Percentiles rank a stretch among this genome's conserved stretches.
These are phyloP conservation scores for Penicillium turbatum DNA, from an alignment of 495 filamentous ascomycete species.

Conservation along the genomic window DNA sequence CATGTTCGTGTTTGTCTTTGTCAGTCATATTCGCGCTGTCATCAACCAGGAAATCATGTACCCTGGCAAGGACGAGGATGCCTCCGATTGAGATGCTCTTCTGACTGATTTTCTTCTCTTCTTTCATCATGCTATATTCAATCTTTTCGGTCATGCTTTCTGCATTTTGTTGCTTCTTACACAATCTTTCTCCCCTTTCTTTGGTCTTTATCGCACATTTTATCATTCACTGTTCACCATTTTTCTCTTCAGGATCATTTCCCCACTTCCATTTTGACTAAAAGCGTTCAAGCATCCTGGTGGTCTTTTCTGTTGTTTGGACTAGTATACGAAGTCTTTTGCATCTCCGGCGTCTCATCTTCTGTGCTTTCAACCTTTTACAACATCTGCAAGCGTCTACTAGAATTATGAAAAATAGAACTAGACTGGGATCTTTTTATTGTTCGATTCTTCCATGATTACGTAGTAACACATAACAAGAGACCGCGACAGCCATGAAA, in stretches of 20 bases:
- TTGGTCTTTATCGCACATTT: background rate
- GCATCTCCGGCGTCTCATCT: background rate
- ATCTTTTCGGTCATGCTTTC: background rate
- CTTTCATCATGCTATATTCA: background rate
- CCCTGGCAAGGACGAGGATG: conserved; percentile 62
- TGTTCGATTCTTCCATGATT: background rate
- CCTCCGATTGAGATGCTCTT: conserved; percentile 23
- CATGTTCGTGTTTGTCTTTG: conserved; percentile 56
- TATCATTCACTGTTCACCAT: background rate
- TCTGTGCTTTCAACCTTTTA: background rate
- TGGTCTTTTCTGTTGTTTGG: background rate
- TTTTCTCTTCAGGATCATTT: background rate
- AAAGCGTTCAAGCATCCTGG: conserved; percentile 1
- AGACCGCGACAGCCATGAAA: background rate
- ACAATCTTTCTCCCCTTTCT: background rate
- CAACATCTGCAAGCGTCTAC: background rate
- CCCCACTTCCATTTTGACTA: background rate
- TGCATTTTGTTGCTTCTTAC: background rate
- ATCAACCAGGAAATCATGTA: conserved; percentile 52
- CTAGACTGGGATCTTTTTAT: background rate
- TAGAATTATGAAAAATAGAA: background rate
- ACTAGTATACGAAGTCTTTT: background rate
- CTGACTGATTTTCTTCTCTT: background rate
- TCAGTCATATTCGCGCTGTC: conserved; percentile 52
- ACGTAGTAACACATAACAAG: background rate